These are phyloP conservation scores for Thielaviopsis cerberus DNA, from an alignment of 2,329 filamentous ascomycete species.

Conservation along the genomic window DNA sequence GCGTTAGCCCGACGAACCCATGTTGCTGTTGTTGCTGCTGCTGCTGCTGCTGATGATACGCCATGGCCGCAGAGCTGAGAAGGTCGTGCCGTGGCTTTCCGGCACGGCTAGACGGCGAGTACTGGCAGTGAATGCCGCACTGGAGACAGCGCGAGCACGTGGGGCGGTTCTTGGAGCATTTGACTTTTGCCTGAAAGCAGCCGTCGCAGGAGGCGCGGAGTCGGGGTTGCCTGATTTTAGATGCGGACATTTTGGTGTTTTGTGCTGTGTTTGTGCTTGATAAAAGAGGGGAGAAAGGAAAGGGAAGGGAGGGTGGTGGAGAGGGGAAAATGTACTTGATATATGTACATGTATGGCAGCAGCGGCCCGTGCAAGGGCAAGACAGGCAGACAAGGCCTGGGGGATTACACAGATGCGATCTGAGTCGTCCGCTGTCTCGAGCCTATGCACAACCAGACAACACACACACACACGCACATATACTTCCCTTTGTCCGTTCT, in stretches of 20 bases:
- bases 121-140: slow-evolving; percentile 31
- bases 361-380: not conserved
- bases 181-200: slow-evolving; percentile 37
- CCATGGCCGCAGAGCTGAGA: not conserved
- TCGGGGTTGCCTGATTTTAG: slow-evolving; percentile 23
- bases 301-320: not conserved
- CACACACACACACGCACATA: not conserved
- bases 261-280: not conserved
- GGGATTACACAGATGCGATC: not conserved
- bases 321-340: not conserved
- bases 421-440: not conserved
- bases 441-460: not conserved
- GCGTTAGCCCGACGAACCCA: not conserved
- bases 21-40: too few species aligned
- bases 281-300: not conserved
- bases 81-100: slow-evolving; percentile 17
- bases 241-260: slow-evolving; percentile 1
- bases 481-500: not conserved
- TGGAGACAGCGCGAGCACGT: slow-evolving; percentile 33
- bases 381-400: not conserved
- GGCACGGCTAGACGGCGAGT: slow-evolving; percentile 32
- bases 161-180: slow-evolving; percentile 34
- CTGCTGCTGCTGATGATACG: not conserved
- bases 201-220: slow-evolving; percentile 33
- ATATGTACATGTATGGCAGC: not conserved